Percentiles rank a stretch among this genome's conserved stretches.
phyloP scores from a whole-genome alignment of 805 yeast genomes.

The Priceomyces fermenticarens region DNA sequence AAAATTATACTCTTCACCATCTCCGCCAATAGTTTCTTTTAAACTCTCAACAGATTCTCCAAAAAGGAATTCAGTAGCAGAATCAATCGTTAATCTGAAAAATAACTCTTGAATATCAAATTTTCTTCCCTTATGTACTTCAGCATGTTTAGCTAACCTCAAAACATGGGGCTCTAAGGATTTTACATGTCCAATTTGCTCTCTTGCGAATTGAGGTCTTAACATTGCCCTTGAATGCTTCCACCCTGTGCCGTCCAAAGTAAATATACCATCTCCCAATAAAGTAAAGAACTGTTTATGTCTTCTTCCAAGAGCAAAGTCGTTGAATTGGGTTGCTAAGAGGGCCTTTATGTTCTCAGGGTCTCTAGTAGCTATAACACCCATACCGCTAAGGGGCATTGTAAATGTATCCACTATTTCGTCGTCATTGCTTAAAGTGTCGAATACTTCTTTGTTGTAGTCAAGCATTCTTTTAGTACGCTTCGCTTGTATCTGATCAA shows the following conservation, averaged over 20 bases:
- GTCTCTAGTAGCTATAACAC: constrained; percentile 26
- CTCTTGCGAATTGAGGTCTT: constrained; percentile 38
- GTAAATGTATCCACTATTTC: neutral
- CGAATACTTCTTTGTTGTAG: neutral
- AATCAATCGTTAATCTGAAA: constrained; percentile 35
- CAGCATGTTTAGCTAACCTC: constrained; percentile 22
- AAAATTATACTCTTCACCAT: constrained; percentile 18
- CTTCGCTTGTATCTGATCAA: constrained; percentile 7
- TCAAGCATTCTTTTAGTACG: constrained; percentile 14
- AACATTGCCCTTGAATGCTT: constrained; percentile 35
- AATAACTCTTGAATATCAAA: constrained; percentile 34
- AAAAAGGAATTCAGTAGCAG: constrained; percentile 40
- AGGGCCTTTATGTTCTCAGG: constrained; percentile 38
- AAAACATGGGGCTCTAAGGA: constrained; percentile 31
- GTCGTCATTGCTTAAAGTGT: neutral
- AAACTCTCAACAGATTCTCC: constrained; percentile 35
- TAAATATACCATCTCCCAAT: constrained; percentile 38
- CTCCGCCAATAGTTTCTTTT: constrained; percentile 22
- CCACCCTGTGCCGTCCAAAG: constrained; percentile 39
- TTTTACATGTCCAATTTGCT: constrained; percentile 33
- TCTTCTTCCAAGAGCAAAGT: constrained; percentile 33
- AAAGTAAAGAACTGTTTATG: constrained; percentile 29
- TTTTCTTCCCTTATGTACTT: constrained; percentile 17
- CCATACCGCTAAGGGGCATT: constrained; percentile 8
- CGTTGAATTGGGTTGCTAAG: constrained; percentile 38